Percentiles rank a stretch among this genome's conserved stretches.
Evolutionary conservation across 2,329 filamentous ascomycete species (phyloP).

Genomic region (Trichoderma afroharzianum): DNA sequence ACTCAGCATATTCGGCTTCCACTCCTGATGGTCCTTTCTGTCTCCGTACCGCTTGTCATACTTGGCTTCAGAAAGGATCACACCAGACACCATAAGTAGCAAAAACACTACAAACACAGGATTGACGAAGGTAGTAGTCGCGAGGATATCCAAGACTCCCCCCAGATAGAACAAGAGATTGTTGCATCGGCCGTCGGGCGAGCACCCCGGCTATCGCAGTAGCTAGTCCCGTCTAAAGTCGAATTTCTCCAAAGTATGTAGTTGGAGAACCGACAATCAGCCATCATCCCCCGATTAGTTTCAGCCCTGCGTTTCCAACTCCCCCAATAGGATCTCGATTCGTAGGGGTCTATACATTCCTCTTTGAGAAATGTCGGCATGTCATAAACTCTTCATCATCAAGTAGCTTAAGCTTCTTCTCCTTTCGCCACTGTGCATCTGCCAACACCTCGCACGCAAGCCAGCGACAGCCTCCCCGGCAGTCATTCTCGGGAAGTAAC

Average conservation of each 20-base stretch:
- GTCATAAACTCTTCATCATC: slow-evolving; percentile 64
- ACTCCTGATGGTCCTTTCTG: slow-evolving; percentile 62
- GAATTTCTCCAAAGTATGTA: slow-evolving; percentile 74
- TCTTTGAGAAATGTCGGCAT: slow-evolving; percentile 57
- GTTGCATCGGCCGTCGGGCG: slow-evolving; percentile 49
- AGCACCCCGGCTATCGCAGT: slow-evolving; percentile 56
- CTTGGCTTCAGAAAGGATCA: slow-evolving; percentile 65
- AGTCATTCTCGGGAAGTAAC: slow-evolving; percentile 44
- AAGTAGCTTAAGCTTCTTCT: slow-evolving; percentile 60
- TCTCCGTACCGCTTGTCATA: slow-evolving; percentile 63
- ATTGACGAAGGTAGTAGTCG: slow-evolving; percentile 43
- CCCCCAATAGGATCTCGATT: neutral
- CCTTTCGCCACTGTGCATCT: slow-evolving; percentile 58
- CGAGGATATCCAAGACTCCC: slow-evolving; percentile 30
- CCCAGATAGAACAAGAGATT: slow-evolving; percentile 53
- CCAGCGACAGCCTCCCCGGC: slow-evolving; percentile 48
- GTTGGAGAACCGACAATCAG: slow-evolving; percentile 54
- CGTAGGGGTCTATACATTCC: slow-evolving; percentile 30
- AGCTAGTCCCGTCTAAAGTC: slow-evolving; percentile 66
- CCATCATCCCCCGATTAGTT: neutral
- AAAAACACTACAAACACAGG: slow-evolving; percentile 63
- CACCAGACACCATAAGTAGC: slow-evolving; percentile 59
- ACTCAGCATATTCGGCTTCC: slow-evolving; percentile 64
- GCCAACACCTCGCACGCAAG: slow-evolving; percentile 56
- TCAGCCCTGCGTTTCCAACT: neutral